Evolutionary conservation across 148 eudicot genomes (phyloP).

Genomic region (Amaranthus hypochondriacus): DNA sequence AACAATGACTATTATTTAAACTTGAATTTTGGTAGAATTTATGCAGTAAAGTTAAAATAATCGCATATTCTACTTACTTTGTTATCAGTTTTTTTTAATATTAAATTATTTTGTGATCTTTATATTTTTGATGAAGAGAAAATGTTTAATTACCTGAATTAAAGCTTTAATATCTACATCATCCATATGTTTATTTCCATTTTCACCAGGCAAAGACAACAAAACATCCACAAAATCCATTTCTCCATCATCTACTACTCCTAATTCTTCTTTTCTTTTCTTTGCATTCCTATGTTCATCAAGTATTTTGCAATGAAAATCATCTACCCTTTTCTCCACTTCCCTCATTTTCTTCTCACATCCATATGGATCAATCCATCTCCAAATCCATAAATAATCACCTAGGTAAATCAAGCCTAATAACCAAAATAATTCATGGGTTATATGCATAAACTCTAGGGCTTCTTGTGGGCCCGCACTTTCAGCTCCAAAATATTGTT

Average conservation of each 20-base stretch:
- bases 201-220: constrained; percentile 80
- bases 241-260: constrained; percentile 33
- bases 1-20: too few species aligned
- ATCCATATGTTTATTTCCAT: constrained; percentile 72
- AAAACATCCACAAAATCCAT: constrained; percentile 92
- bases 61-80: too few species aligned
- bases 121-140: too few species aligned
- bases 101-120: too few species aligned
- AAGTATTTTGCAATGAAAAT: constrained; percentile 66
- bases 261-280: constrained; percentile 23
- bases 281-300: constrained; percentile 59
- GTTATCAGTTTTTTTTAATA: neutral
- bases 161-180: constrained; percentile 89
- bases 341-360: constrained; percentile 92
- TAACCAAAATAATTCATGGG: constrained; percentile 83
- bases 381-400: constrained; percentile 92
- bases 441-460: constrained; percentile 84
- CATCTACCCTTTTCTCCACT: constrained; percentile 89
- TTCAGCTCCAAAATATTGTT: constrained; percentile 75
- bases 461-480: constrained; percentile 80
- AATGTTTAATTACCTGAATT: constrained; percentile 52
- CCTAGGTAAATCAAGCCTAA: constrained; percentile 89
- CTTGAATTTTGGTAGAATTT: too few species aligned
- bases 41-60: too few species aligned
- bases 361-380: constrained; percentile 85